A percentile compares a stretch with the other conserved stretches of the same genome.
Evolutionary conservation across 2,329 filamentous ascomycete species (phyloP).

Genomic region (Colletotrichum falcatum): DNA sequence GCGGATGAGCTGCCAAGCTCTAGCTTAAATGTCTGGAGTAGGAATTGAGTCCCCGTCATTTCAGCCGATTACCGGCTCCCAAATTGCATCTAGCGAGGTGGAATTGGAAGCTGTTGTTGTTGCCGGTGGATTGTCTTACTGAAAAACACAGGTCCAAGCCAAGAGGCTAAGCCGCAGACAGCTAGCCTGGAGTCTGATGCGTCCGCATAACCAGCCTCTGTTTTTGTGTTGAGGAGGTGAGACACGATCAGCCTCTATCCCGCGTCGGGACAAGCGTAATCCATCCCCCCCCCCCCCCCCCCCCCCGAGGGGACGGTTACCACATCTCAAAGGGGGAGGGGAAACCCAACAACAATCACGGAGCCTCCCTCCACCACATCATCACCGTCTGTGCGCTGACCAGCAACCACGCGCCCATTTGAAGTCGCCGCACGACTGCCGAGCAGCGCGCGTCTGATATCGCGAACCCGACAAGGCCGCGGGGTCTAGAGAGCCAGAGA

Average conservation of each 20-base stretch:
- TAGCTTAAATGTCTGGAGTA: neutral
- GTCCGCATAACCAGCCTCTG: neutral
- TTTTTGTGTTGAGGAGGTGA: slow-evolving; percentile 3
- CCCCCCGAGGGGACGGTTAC: neutral
- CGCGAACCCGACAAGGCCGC: neutral
- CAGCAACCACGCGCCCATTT: slow-evolving; percentile 7
- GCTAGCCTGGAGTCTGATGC: neutral
- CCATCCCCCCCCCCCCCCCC: too few species aligned
- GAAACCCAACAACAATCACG: slow-evolving; percentile 6
- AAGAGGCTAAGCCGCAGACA: slow-evolving; percentile 1
- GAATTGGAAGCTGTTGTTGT: neutral
- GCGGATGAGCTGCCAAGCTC: neutral
- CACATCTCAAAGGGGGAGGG: neutral
- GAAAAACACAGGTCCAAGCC: neutral
- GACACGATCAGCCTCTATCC: slow-evolving; percentile 7
- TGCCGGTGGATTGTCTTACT: neutral
- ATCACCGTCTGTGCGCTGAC: slow-evolving; percentile 17
- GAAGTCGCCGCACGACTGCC: slow-evolving; percentile 9
- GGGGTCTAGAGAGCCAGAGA: neutral
- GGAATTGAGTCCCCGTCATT: neutral
- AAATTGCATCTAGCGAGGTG: neutral
- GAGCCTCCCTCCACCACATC: slow-evolving; percentile 18
- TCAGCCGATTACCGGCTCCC: neutral
- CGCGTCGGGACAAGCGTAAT: slow-evolving; percentile 11
- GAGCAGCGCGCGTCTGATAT: neutral